Conservation (phyloP, 257 asterid species). For the Salvia miltiorrhiza region DNA sequence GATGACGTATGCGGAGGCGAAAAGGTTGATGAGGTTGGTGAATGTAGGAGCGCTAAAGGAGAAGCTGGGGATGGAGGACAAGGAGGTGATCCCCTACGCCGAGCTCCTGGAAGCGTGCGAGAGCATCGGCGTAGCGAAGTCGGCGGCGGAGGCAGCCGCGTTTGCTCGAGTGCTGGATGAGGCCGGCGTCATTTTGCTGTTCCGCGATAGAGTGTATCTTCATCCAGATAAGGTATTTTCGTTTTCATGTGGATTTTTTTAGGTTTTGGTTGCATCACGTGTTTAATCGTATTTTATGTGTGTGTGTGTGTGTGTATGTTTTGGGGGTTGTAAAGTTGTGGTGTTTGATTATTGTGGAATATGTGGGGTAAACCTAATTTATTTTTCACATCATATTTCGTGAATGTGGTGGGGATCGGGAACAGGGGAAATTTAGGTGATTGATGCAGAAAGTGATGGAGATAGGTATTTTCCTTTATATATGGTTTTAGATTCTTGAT, state of each 20-base stretch:
- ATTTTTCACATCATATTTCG: conserved; percentile 6
- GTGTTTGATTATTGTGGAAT: not conserved
- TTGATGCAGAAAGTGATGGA: not conserved
- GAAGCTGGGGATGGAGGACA: conserved; percentile 67
- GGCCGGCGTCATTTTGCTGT: conserved; percentile 83
- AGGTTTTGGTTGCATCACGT: not conserved
- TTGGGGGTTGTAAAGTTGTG: not conserved
- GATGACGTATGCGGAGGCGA: conserved; percentile 76
- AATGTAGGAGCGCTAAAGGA: conserved; percentile 71
- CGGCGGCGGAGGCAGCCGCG: conserved; percentile 65
- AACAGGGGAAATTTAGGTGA: not conserved
- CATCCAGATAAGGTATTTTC: conserved; percentile 74
- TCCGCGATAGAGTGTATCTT: conserved; percentile 83
- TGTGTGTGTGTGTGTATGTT: not conserved
- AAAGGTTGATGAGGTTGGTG: conserved; percentile 85
- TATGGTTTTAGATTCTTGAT: conserved; percentile 1
- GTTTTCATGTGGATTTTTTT: not conserved
- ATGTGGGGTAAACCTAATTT: conserved; percentile 25
- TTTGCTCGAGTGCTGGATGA: conserved; percentile 87
- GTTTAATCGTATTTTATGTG: not conserved
- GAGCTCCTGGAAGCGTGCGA: conserved; percentile 68
- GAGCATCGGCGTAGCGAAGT: conserved; percentile 66
- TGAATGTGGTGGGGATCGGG: not conserved
- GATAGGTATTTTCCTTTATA: not conserved
- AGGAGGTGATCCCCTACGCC: conserved; percentile 59